A percentile compares a stretch with the other conserved stretches of the same genome.
Evolutionary conservation across 2,329 filamentous ascomycete genomes (phyloP).

Genomic region (Lasiodiplodia citricola): DNA sequence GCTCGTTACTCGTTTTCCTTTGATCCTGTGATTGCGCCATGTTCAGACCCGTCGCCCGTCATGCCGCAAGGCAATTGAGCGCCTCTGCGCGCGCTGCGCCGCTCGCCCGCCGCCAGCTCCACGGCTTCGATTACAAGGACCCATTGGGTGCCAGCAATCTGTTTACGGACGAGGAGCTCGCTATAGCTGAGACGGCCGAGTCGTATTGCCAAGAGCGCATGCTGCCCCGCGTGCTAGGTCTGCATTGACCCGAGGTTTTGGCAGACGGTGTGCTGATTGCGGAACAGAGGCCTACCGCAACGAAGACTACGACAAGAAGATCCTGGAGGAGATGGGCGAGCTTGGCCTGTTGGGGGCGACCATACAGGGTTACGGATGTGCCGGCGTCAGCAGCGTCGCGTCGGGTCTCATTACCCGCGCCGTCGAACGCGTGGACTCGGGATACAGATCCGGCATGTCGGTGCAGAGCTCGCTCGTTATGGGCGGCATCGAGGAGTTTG

Average conservation of each 20-base stretch:
- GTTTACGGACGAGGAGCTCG: slow-evolving; percentile 87
- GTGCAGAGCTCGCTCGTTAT: slow-evolving; percentile 93
- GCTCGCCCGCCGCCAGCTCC: slow-evolving; percentile 42
- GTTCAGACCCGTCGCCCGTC: slow-evolving; percentile 51
- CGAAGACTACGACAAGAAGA: slow-evolving; percentile 84
- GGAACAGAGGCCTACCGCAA: slow-evolving; percentile 78
- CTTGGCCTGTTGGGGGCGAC: slow-evolving; percentile 86
- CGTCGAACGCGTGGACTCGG: slow-evolving; percentile 88
- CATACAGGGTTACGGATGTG: slow-evolving; percentile 86
- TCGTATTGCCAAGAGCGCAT: slow-evolving; percentile 92
- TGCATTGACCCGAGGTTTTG: slow-evolving; percentile 2
- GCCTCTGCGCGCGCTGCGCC: slow-evolving; percentile 36
- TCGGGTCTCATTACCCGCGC: slow-evolving; percentile 89
- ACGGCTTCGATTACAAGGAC: slow-evolving; percentile 87
- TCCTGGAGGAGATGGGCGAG: slow-evolving; percentile 90
- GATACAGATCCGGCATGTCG: slow-evolving; percentile 90
- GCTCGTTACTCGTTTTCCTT: neutral
- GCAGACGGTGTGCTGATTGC: slow-evolving; percentile 1
- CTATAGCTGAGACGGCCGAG: slow-evolving; percentile 88
- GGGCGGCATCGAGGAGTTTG: slow-evolving; percentile 89
- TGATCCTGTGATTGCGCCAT: slow-evolving; percentile 37
- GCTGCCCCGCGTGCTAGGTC: slow-evolving; percentile 84
- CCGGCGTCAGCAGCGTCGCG: slow-evolving; percentile 84
- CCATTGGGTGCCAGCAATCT: slow-evolving; percentile 76
- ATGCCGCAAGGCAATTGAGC: slow-evolving; percentile 47